Base-by-base conservation (phyloP, 345 rosid genomes). In the Gossypium thurberi region DNA sequence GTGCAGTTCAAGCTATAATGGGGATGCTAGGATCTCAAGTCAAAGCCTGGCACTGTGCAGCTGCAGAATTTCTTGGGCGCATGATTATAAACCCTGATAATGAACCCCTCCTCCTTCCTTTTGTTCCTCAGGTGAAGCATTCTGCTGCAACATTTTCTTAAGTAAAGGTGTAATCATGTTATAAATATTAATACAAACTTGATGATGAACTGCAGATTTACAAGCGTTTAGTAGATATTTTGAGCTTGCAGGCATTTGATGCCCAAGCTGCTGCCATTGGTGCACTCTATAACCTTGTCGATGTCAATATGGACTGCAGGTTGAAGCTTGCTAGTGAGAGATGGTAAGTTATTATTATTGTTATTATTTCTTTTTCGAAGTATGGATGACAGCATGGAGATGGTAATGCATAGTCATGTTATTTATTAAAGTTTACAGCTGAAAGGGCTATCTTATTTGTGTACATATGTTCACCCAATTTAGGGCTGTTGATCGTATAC, bases 261-360 rank as follows among this genome's bases (percentile, higher is more conserved):
- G 93, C 99, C 26, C 99, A 95, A 87, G 98, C 97, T 13, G 98
- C 98, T 66, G 93, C 97, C 59, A 86, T 95, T 73, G 98, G 99
- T 18, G 99, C 99, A 23, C 90, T 95, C 18, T 92, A 95, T 79
- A 95, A 92, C 83, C 97, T 95, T 55, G 91, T 89, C 44, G 99
- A 95, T 75, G 93, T 92, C 68, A 91, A 92, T 78, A 84, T 95
- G 97, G 99, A 95, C 82, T 91, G 98, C 85, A 87, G 91, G 82
- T 80, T 95, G 87, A 95, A 95, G 91, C 98, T 95, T 59, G 99
- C 98, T 13, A 81, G 84, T 74, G 99, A 95, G 79, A 82, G 99
- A 92, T 95, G 99, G 99, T 92, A 75, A 74, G 43, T 46, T 55
- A 33, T 56, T 17, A 15, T 51, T 21, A 23, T 79, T 26, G 37